These are phyloP conservation scores for Petunia axillaris DNA, from an alignment of 257 asterid species.

Conservation along the genomic window DNA sequence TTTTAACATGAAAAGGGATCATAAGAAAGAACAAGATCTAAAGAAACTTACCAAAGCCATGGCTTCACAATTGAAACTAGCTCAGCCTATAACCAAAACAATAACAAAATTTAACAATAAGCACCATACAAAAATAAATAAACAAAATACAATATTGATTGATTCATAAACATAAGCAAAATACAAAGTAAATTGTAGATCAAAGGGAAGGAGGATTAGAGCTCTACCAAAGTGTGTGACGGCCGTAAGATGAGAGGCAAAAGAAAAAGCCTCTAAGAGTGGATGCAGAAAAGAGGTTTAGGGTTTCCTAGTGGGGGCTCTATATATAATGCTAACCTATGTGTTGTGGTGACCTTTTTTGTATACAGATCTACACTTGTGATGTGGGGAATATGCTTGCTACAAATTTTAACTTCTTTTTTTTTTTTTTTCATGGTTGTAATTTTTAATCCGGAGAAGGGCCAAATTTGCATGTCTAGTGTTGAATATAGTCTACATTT, in stretches of 20 bases:
- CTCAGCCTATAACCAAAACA: constrained; percentile 19
- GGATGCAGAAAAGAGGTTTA: constrained; percentile 33
- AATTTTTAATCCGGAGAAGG: too few relatives aligned
- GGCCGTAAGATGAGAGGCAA: constrained; percentile 32
- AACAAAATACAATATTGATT: background rate
- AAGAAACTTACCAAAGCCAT: constrained; percentile 73
- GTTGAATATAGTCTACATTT: too few relatives aligned
- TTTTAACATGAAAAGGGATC: background rate
- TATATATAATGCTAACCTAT: background rate
- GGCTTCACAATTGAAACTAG: constrained; percentile 42
- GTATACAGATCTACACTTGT: too few relatives aligned
- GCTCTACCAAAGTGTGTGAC: constrained; percentile 35
- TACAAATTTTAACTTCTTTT: too few relatives aligned
- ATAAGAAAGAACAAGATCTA: background rate
- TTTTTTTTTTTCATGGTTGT: too few relatives aligned
- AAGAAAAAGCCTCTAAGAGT: background rate
- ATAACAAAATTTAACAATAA: background rate
- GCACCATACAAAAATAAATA: background rate
- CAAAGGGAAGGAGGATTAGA: background rate
- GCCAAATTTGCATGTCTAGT: too few relatives aligned
- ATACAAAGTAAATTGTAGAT: background rate
- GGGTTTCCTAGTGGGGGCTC: constrained; percentile 47
- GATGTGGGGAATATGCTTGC: too few relatives aligned
- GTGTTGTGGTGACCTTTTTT: too few relatives aligned
- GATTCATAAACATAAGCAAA: background rate